phyloP scores from a whole-genome alignment of 2,329 filamentous ascomycete species.

The Hirsutella minnesotensis region DNA sequence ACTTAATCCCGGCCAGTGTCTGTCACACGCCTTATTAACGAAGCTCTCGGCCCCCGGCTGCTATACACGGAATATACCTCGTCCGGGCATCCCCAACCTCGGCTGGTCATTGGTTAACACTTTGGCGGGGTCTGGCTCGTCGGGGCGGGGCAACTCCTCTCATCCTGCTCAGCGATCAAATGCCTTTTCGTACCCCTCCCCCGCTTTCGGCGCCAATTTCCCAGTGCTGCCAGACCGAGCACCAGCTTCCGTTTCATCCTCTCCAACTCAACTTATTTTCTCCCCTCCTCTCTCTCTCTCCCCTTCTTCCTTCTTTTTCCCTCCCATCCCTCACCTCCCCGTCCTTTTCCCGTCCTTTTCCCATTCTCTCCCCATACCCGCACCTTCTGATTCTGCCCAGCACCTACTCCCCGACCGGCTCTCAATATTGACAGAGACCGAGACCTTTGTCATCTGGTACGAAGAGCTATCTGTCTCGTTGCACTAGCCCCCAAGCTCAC shows the following conservation, averaged over 20 bases:
- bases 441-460: neutral
- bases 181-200: constrained; percentile 15
- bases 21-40: no score
- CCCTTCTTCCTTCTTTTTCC: constrained; percentile 8
- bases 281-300: constrained; percentile 10
- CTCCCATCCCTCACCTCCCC: constrained; percentile 9
- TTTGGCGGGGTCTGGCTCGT: neutral
- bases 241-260: constrained; percentile 8
- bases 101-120: neutral
- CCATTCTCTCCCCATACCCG: constrained; percentile 9
- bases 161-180: neutral
- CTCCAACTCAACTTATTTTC: constrained; percentile 5
- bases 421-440: neutral
- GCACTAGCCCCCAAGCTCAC: constrained; percentile 1
- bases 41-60: no score
- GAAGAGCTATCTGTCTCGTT: neutral
- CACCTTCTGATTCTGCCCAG: constrained; percentile 7
- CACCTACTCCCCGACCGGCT: neutral
- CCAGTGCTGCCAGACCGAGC: constrained; percentile 2
- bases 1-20: no score
- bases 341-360: constrained; percentile 6
- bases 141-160: neutral
- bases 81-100: no score
- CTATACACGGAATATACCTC: no score
- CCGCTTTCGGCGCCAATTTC: constrained; percentile 21